Evolutionary conservation across 805 yeast species (phyloP).

Genomic region (Wickerhamomyces rabaulensis): DNA sequence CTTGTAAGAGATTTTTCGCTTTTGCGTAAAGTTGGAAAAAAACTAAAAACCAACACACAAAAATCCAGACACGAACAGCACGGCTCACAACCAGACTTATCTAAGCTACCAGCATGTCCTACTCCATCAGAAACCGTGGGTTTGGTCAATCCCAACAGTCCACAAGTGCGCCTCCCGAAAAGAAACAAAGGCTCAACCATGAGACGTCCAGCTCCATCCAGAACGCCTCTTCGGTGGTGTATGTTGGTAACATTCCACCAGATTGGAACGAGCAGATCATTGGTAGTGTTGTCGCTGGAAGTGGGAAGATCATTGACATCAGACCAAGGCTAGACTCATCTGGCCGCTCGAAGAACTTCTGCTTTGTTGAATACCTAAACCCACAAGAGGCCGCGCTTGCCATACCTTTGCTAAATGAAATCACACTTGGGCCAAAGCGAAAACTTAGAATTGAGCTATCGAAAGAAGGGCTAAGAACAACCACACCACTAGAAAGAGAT

Average conservation of each 20-base stretch:
- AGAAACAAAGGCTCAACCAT: background rate
- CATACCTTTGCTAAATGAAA: slow-evolving; percentile 35
- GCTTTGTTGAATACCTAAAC: slow-evolving; percentile 53
- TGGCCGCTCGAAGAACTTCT: slow-evolving; percentile 60
- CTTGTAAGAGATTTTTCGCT: too few relatives aligned
- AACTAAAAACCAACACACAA: background rate
- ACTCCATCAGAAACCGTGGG: slow-evolving; percentile 13
- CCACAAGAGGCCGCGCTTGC: slow-evolving; percentile 52
- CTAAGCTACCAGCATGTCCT: slow-evolving; percentile 1
- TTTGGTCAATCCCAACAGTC: background rate
- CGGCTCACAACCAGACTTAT: too few relatives aligned
- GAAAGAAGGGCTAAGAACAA: slow-evolving; percentile 49
- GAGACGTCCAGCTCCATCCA: background rate
- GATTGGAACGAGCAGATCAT: slow-evolving; percentile 66
- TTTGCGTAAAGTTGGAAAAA: too few relatives aligned
- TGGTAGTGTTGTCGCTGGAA: slow-evolving; percentile 62
- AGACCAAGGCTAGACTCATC: slow-evolving; percentile 33
- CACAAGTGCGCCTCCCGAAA: background rate
- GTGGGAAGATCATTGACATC: slow-evolving; percentile 67
- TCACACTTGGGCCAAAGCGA: slow-evolving; percentile 38
- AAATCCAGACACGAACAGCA: background rate
- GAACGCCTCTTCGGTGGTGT: slow-evolving; percentile 36
- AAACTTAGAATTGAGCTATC: slow-evolving; percentile 53
- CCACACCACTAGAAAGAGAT: slow-evolving; percentile 31
- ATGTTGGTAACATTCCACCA: slow-evolving; percentile 60